These are phyloP conservation scores for Trichocladium uniseriatum DNA, from an alignment of 495 filamentous ascomycete genomes.

Conservation along the genomic window DNA sequence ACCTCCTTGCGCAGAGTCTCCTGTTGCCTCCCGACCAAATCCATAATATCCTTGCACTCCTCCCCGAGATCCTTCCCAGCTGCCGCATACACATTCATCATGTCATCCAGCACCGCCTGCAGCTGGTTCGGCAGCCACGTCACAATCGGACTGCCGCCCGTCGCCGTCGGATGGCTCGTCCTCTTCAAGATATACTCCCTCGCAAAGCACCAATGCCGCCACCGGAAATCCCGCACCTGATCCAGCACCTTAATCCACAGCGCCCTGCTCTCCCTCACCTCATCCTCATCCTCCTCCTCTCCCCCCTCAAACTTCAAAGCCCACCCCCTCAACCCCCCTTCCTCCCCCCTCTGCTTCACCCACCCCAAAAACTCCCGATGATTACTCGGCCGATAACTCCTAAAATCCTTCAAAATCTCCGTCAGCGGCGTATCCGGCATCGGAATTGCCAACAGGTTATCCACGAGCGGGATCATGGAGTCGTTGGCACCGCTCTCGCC, in stretches of 20 bases:
- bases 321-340: conserved; percentile 51
- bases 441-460: conserved; percentile 67
- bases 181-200: conserved; percentile 84
- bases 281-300: conserved; percentile 16
- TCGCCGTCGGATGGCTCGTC: conserved; percentile 75
- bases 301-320: conserved; percentile 45
- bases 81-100: conserved; percentile 51
- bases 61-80: conserved; percentile 31
- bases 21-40: conserved; percentile 55
- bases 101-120: conserved; percentile 64
- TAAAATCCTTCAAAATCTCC: conserved; percentile 75
- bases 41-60: conserved; percentile 54
- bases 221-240: conserved; percentile 82
- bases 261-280: conserved; percentile 31
- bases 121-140: conserved; percentile 86
- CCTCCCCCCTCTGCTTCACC: conserved; percentile 48
- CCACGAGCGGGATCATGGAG: conserved; percentile 74
- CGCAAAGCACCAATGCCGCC: conserved; percentile 93
- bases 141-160: conserved; percentile 84
- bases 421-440: conserved; percentile 83
- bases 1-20: conserved; percentile 70
- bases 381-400: conserved; percentile 72
- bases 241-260: conserved; percentile 67
- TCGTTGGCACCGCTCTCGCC: conserved; percentile 90
- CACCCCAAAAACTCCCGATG: conserved; percentile 74